Percentiles rank a stretch among this genome's conserved stretches.
Conservation (phyloP, 805 yeast species). For the Phaffomyces opuntiae region DNA sequence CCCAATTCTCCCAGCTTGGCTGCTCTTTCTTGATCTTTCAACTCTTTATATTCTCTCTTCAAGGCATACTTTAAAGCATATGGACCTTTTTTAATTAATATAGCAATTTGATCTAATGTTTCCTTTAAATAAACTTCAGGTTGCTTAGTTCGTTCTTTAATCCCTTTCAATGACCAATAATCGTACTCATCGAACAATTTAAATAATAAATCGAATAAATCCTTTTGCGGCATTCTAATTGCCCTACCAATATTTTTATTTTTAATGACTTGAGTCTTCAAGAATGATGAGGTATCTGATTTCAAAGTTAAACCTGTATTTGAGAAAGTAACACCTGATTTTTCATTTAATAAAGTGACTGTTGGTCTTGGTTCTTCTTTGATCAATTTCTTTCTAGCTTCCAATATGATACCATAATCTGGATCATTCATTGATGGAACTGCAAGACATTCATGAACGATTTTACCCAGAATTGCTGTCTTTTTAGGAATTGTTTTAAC, state of each 20-base stretch:
- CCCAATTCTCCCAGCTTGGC: conserved; percentile 51
- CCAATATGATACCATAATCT: conserved; percentile 59
- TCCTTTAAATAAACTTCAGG: conserved; percentile 92
- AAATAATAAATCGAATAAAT: conserved; percentile 81
- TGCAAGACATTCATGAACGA: conserved; percentile 87
- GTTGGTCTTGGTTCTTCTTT: conserved; percentile 49
- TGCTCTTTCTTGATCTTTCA: conserved; percentile 70
- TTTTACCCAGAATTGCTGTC: conserved; percentile 79
- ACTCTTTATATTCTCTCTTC: conserved; percentile 81
- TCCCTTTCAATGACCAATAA: conserved; percentile 93
- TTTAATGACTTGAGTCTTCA: conserved; percentile 41
- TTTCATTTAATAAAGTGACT: conserved; percentile 63
- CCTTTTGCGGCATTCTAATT: conserved; percentile 89
- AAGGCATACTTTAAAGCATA: conserved; percentile 87
- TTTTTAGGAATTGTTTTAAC: conserved; percentile 85
- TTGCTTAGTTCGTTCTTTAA: conserved; percentile 89
- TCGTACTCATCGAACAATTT: conserved; percentile 89
- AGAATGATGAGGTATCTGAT: conserved; percentile 65
- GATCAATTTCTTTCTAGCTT: conserved; percentile 43
- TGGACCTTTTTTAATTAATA: conserved; percentile 89
- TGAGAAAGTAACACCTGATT: conserved; percentile 83
- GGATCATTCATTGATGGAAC: conserved; percentile 71
- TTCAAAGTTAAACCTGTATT: conserved; percentile 80
- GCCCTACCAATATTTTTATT: conserved; percentile 69
- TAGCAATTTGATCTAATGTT: conserved; percentile 83